Evolutionary conservation across 2,329 filamentous ascomycete species (phyloP).

Genomic region (Cladosporium halotolerans): DNA sequence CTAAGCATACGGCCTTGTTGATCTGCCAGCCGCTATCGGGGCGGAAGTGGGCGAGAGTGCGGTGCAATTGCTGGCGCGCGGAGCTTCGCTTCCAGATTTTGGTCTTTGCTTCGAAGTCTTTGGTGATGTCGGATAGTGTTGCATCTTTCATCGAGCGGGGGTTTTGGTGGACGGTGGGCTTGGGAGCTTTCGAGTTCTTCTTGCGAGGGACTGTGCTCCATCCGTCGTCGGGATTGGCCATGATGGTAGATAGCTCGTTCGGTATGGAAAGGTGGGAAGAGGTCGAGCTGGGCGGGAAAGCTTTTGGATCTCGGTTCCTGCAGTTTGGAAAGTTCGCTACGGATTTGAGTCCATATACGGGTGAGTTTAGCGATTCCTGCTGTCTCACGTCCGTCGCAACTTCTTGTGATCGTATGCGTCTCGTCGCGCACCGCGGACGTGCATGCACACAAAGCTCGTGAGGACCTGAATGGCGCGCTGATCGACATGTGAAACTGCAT

Average conservation of each 20-base stretch:
- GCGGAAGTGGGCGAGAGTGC: constrained; percentile 16
- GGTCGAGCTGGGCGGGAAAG: no score
- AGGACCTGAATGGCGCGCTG: no score
- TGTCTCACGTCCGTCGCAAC: no score
- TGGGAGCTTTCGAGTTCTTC: neutral
- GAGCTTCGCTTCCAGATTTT: constrained; percentile 19
- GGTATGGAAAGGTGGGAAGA: no score
- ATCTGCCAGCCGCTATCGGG: constrained; percentile 21
- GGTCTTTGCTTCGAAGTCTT: constrained; percentile 18
- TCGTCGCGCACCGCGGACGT: no score
- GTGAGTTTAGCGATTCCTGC: no score
- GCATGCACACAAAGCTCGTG: no score
- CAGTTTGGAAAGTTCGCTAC: no score
- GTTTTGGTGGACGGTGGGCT: neutral
- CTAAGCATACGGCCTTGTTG: constrained; percentile 26
- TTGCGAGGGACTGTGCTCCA: constrained; percentile 9
- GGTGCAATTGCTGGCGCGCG: constrained; percentile 17
- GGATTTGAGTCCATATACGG: no score
- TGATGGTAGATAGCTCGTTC: neutral
- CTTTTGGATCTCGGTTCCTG: no score
- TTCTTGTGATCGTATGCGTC: no score
- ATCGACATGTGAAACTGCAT: no score
- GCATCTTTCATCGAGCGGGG: constrained; percentile 11
- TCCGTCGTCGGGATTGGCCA: constrained; percentile 1
- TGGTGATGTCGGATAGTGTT: constrained; percentile 15